Conservation (phyloP, 2,329 filamentous ascomycete genomes). For the Colletotrichum agaves region DNA sequence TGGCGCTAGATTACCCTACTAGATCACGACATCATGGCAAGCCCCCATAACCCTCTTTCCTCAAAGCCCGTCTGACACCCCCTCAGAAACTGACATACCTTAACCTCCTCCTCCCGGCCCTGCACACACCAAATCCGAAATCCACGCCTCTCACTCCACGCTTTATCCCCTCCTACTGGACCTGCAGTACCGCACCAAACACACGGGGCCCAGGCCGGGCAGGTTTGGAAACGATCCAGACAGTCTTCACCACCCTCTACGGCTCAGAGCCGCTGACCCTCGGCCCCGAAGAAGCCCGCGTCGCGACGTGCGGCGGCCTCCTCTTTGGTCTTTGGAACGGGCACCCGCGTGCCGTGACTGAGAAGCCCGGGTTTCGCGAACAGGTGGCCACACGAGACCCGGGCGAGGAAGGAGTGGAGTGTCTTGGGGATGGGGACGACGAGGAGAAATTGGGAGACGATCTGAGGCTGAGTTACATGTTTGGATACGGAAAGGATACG, state of each 20-base stretch:
- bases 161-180: background rate
- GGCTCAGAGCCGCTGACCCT: background rate
- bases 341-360: background rate
- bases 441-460: background rate
- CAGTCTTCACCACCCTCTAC: conserved; percentile 10
- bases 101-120: background rate
- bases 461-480: conserved; percentile 18
- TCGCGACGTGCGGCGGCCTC: conserved; percentile 20
- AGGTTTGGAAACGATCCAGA: background rate
- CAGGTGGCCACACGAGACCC: background rate
- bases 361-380: background rate
- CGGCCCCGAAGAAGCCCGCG: conserved; percentile 5
- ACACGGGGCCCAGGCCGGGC: background rate
- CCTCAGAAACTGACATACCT: background rate
- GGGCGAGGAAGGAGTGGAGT: background rate
- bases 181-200: background rate
- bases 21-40: background rate
- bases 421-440: conserved; percentile 4
- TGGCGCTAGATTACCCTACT: too few species aligned
- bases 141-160: background rate
- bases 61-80: background rate
- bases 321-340: conserved; percentile 33
- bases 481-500: conserved; percentile 10
- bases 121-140: background rate
- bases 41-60: background rate